A percentile compares a stretch with the other conserved stretches of the same genome.
Evolutionary conservation across 148 eudicot genomes (phyloP).

Genomic region (Rhododendron simsii): DNA sequence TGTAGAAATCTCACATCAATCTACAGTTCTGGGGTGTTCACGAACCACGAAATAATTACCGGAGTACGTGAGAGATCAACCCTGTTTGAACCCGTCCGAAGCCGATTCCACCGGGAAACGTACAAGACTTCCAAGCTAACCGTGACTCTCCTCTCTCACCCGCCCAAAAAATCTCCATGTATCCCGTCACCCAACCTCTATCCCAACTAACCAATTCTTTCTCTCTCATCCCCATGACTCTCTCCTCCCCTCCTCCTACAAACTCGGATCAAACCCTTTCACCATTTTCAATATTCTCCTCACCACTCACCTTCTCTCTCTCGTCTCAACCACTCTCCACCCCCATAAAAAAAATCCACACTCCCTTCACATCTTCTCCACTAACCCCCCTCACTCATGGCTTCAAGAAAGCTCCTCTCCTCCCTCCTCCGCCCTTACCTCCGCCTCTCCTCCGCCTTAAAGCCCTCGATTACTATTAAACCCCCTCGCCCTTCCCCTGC

Average conservation of each 20-base stretch:
- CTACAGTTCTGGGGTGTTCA: too few relatives aligned
- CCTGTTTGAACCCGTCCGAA: background rate
- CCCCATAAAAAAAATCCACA: background rate
- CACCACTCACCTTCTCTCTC: background rate
- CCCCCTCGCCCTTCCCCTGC: conserved; percentile 22
- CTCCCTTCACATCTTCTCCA: background rate
- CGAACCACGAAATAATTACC: too few relatives aligned
- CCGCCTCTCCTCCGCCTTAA: conserved; percentile 8
- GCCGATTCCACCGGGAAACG: background rate
- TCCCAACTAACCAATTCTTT: background rate
- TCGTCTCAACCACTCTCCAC: background rate
- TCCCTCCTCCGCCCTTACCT: conserved; percentile 24
- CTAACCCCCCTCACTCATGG: conserved; percentile 13
- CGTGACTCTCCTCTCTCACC: background rate
- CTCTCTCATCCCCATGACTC: background rate
- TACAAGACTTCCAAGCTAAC: background rate
- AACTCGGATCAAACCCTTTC: background rate
- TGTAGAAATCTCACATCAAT: too few relatives aligned
- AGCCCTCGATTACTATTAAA: background rate
- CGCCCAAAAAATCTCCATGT: background rate
- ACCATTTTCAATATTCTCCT: too few relatives aligned
- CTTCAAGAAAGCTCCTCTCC: conserved; percentile 29
- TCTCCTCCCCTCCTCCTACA: background rate
- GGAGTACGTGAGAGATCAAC: too few relatives aligned
- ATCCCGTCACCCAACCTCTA: background rate